phyloP scores from a whole-genome alignment of 106 monocot genomes.

The Posidonia australis region DNA sequence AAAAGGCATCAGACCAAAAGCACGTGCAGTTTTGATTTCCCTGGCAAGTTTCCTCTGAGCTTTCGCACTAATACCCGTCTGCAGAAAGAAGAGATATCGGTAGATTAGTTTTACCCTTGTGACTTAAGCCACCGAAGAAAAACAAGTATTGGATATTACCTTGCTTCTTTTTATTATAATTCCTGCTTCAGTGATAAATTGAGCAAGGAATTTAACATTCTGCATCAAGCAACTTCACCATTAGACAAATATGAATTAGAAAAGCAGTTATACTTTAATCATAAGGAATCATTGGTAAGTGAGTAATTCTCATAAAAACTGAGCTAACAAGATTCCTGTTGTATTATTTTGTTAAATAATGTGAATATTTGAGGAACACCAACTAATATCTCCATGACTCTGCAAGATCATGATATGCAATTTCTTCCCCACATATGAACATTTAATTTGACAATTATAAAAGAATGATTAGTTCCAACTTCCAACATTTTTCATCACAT shows the following conservation, averaged over 20 bases:
- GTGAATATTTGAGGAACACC: too few relatives aligned
- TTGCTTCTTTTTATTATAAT: slow-evolving; percentile 75
- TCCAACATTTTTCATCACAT: too few relatives aligned
- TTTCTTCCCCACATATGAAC: too few relatives aligned
- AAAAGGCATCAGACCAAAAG: slow-evolving; percentile 66
- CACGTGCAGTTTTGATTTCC: slow-evolving; percentile 66
- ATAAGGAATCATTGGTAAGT: too few relatives aligned
- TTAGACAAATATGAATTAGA: background rate
- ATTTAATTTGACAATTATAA: too few relatives aligned
- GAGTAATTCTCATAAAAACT: too few relatives aligned
- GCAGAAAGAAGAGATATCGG: background rate
- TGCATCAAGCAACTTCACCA: slow-evolving; percentile 12
- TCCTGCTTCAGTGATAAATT: slow-evolving; percentile 71
- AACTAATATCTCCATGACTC: too few relatives aligned
- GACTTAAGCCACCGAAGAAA: background rate
- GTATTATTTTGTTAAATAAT: too few relatives aligned
- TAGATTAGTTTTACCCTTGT: background rate
- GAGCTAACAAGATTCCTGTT: too few relatives aligned
- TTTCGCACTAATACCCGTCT: slow-evolving; percentile 79
- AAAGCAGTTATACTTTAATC: too few relatives aligned
- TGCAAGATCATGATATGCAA: too few relatives aligned
- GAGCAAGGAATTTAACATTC: slow-evolving; percentile 68
- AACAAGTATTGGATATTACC: slow-evolving; percentile 11
- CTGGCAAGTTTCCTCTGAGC: slow-evolving; percentile 74
- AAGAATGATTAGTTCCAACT: too few relatives aligned